Evolutionary conservation across 306 rosid species (phyloP).

Genomic region (Dalbergia cultrata): DNA sequence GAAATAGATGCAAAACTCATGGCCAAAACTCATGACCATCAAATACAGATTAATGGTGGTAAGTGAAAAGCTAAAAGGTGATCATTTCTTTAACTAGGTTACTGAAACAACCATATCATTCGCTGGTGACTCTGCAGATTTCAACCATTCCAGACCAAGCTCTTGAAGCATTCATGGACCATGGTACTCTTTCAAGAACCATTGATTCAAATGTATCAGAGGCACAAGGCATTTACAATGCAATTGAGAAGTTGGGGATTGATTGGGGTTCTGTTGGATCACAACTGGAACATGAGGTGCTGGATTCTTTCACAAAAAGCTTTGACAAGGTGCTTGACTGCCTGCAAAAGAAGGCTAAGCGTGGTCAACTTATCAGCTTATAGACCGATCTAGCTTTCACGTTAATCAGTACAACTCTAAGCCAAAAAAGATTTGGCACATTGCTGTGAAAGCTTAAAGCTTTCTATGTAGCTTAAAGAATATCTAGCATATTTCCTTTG

Average conservation of each 20-base stretch:
- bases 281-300: constrained; percentile 64
- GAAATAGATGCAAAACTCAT: neutral
- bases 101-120: constrained; percentile 23
- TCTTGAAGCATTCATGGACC: constrained; percentile 83
- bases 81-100: constrained; percentile 29
- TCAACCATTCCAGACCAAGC: constrained; percentile 91
- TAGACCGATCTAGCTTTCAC: constrained; percentile 19
- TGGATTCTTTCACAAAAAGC: constrained; percentile 51
- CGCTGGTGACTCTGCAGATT: constrained; percentile 59
- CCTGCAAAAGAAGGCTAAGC: constrained; percentile 36
- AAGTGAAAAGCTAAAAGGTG: neutral
- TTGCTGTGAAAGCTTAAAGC: neutral
- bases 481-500: neutral
- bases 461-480: constrained; percentile 10
- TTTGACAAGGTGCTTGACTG: constrained; percentile 43
- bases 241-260: constrained; percentile 85
- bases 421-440: constrained; percentile 2
- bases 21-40: constrained; percentile 33
- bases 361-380: constrained; percentile 21
- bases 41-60: constrained; percentile 6
- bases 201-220: constrained; percentile 76
- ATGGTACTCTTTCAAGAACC: constrained; percentile 80
- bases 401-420: constrained; percentile 18
- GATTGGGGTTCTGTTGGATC: constrained; percentile 79
- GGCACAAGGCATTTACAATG: constrained; percentile 76